A percentile compares a stretch with the other conserved stretches of the same genome.
Conservation (phyloP, 805 yeast genomes). For the Lachancea fermentati region DNA sequence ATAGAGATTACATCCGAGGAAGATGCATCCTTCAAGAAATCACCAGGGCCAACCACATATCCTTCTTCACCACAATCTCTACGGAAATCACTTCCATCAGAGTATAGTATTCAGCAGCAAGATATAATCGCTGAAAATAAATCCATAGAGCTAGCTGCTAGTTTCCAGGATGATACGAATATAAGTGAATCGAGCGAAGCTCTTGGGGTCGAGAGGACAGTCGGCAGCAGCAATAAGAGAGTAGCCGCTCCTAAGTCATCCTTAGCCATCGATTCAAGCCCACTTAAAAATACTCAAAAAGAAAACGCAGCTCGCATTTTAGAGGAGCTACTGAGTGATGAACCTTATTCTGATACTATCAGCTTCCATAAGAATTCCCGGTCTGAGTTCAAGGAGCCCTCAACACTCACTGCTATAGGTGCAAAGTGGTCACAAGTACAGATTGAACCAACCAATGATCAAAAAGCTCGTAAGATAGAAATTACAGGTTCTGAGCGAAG, state of each 20-base stretch:
- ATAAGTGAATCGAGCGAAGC: conserved; percentile 3
- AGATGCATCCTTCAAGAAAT: not conserved
- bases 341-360: conserved; percentile 7
- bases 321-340: conserved; percentile 16
- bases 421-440: conserved; percentile 8
- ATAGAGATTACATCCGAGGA: conserved; percentile 7
- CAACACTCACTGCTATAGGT: conserved; percentile 6
- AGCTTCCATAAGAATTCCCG: not conserved
- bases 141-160: conserved; percentile 21
- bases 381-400: not conserved
- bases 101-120: not conserved
- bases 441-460: not conserved
- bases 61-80: conserved; percentile 16
- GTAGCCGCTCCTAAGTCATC: not conserved
- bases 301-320: conserved; percentile 3
- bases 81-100: conserved; percentile 4
- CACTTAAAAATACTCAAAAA: not conserved
- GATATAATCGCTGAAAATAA: not conserved
- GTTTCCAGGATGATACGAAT: conserved; percentile 20
- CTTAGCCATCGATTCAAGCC: conserved; percentile 1
- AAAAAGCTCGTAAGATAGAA: not conserved
- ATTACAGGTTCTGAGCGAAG: too few species aligned
- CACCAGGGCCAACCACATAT: conserved; percentile 2
- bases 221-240: not conserved
- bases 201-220: not conserved